Percentiles rank a stretch among this genome's conserved stretches.
These are phyloP conservation scores for Ogataea minuta DNA, from an alignment of 805 yeast genomes.

Conservation along the genomic window DNA sequence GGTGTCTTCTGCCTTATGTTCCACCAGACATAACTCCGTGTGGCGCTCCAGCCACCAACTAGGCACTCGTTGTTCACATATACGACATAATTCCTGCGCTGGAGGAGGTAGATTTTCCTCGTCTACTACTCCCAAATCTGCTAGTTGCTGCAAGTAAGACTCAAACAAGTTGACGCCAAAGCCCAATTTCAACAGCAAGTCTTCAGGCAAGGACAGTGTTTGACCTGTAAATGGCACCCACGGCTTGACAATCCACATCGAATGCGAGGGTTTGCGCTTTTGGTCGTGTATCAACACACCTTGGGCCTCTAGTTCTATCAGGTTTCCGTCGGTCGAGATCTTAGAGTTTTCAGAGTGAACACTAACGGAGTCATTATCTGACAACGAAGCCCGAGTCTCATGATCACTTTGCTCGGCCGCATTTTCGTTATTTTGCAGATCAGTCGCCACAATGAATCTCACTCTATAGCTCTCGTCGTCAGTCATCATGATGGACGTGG, in stretches of 20 bases:
- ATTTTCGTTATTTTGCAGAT: slow-evolving; percentile 13
- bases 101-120: slow-evolving; percentile 74
- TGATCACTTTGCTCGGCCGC: background rate
- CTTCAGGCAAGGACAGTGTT: slow-evolving; percentile 66
- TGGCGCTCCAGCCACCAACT: slow-evolving; percentile 97
- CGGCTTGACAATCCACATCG: slow-evolving; percentile 92
- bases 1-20: slow-evolving; percentile 77
- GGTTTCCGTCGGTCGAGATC: slow-evolving; percentile 56
- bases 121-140: slow-evolving; percentile 62
- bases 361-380: slow-evolving; percentile 29
- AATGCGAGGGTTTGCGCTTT: slow-evolving; percentile 61
- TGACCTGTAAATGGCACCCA: slow-evolving; percentile 59
- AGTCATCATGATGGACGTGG: slow-evolving; percentile 63
- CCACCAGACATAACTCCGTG: slow-evolving; percentile 81
- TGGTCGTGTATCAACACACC: slow-evolving; percentile 78
- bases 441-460: slow-evolving; percentile 54
- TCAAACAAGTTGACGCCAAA: slow-evolving; percentile 86
- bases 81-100: slow-evolving; percentile 77
- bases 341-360: slow-evolving; percentile 31
- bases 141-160: slow-evolving; percentile 62
- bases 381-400: slow-evolving; percentile 4
- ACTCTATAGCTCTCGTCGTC: slow-evolving; percentile 81
- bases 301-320: slow-evolving; percentile 85
- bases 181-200: slow-evolving; percentile 73
- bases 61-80: slow-evolving; percentile 88